These are phyloP conservation scores for Phoenix roebelenii DNA, from an alignment of 176 grass and related monocot species.

Conservation along the genomic window DNA sequence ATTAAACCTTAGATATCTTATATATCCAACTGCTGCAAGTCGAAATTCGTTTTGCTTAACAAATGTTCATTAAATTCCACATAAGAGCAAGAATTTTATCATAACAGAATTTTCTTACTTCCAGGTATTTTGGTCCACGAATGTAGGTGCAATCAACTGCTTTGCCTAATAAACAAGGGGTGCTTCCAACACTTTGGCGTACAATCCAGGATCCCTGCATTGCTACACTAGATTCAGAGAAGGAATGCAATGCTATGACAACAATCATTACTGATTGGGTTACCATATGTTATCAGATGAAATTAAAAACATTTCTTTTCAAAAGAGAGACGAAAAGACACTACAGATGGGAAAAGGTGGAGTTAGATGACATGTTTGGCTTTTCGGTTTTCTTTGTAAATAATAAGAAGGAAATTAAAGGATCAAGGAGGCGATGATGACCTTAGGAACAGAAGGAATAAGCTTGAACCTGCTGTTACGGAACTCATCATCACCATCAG, in stretches of 20 bases:
- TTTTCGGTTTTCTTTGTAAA: too few relatives aligned
- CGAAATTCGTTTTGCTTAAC: too few relatives aligned
- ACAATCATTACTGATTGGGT: too few relatives aligned
- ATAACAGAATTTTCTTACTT: conserved; percentile 32
- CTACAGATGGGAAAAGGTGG: too few relatives aligned
- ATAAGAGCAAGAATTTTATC: background rate
- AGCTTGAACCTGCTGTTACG: conserved; percentile 98
- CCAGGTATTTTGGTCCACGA: conserved; percentile 72
- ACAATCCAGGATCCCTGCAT: conserved; percentile 96
- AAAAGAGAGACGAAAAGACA: too few relatives aligned
- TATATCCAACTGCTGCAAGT: background rate
- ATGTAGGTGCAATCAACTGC: conserved; percentile 93
- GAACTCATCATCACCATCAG: conserved; percentile 92
- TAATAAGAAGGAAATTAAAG: background rate
- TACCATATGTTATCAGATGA: too few relatives aligned
- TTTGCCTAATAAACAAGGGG: conserved; percentile 93
- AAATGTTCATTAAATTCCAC: too few relatives aligned
- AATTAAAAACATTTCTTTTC: too few relatives aligned
- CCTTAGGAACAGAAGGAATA: conserved; percentile 95
- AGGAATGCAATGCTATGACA: too few relatives aligned
- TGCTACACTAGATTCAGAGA: too few relatives aligned
- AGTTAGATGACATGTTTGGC: too few relatives aligned
- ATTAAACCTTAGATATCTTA: conserved; percentile 24
- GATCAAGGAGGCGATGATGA: conserved; percentile 6
- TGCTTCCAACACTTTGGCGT: conserved; percentile 90